These are phyloP conservation scores for Elsinoe australis DNA, from an alignment of 2,329 filamentous ascomycete species.

Conservation along the genomic window DNA sequence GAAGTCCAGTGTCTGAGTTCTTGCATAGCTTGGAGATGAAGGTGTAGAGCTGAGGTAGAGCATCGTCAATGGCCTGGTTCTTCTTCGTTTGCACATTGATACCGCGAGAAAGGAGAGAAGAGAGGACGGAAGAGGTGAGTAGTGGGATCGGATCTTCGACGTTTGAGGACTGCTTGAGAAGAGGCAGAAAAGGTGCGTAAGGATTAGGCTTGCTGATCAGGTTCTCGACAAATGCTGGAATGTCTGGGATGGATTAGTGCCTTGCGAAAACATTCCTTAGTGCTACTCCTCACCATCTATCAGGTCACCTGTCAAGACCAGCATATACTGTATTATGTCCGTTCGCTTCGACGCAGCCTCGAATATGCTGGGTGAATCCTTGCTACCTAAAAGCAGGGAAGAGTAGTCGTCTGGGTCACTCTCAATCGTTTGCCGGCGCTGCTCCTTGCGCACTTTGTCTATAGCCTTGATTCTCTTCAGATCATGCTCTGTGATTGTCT, in stretches of 20 bases:
- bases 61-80: slow-evolving; percentile 58
- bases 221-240: slow-evolving; percentile 67
- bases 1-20: slow-evolving; percentile 77
- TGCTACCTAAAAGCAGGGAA: slow-evolving; percentile 65
- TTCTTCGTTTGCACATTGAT: slow-evolving; percentile 54
- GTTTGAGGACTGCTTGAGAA: slow-evolving; percentile 75
- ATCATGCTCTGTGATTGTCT: slow-evolving; percentile 88
- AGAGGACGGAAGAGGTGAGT: slow-evolving; percentile 79
- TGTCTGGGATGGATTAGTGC: slow-evolving; percentile 48
- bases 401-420: slow-evolving; percentile 72
- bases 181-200: slow-evolving; percentile 71
- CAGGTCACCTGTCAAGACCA: slow-evolving; percentile 81
- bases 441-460: slow-evolving; percentile 87
- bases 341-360: slow-evolving; percentile 76
- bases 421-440: slow-evolving; percentile 75
- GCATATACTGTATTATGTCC: slow-evolving; percentile 90
- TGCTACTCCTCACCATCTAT: slow-evolving; percentile 62
- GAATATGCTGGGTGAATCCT: slow-evolving; percentile 63
- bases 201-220: slow-evolving; percentile 64
- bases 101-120: slow-evolving; percentile 63
- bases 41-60: slow-evolving; percentile 72
- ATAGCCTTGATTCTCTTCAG: slow-evolving; percentile 93
- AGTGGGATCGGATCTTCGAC: slow-evolving; percentile 82
- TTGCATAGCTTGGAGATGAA: slow-evolving; percentile 80
- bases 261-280: background rate